Evolutionary conservation across 805 yeast species (phyloP), one percentile per base, ranked within the genome.

Genomic region (Grigorovia humatica): DNA sequence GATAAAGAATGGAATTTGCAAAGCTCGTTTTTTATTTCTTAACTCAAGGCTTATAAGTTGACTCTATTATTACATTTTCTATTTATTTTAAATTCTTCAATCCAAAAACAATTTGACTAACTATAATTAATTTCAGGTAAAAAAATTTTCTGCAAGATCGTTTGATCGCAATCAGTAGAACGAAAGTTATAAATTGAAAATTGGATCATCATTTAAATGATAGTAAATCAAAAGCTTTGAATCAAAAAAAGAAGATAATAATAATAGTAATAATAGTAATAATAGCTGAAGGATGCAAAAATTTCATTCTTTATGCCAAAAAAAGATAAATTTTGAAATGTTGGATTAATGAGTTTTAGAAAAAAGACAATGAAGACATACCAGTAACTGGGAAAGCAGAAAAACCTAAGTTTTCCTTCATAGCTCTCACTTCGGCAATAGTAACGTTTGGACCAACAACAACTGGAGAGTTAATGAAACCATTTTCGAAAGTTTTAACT

Each of bases 301-400:
- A 32, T 11, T 11, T 13, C 38, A 32, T 32, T 11, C 15, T 32
- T 32, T 32, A 32, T 11, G 38, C 11, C 8, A 32, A 8, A 32
- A 32, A 8, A 32, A 9, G 2, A 9, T 11, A 32, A 32, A 32
- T 5, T 4, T 23, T 23, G 27, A 32, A 32, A 32, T 5, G 6
- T 23, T 23, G 27, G 38, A 32, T 32, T 32, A 32, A 9, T 32
- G 8, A 32, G 38, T 32, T 32, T 32, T 32, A 11, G 2, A 32
- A 46, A 54, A 56, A 52, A 43, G 51, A 20, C 23, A 44, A 51
- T 41, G 41, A 53, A 43, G 59, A 89, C 99, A 77, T 87, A 93
- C 98, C 96, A 73, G 99, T 93, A 70, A 93, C 96, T 61, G 99
- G 99, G 85, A 89, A 93, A 52, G 97, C 95, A 60, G 97, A 88